phyloP scores from a whole-genome alignment of 2,329 filamentous ascomycete genomes.

The Sporothrix brasiliensis region DNA sequence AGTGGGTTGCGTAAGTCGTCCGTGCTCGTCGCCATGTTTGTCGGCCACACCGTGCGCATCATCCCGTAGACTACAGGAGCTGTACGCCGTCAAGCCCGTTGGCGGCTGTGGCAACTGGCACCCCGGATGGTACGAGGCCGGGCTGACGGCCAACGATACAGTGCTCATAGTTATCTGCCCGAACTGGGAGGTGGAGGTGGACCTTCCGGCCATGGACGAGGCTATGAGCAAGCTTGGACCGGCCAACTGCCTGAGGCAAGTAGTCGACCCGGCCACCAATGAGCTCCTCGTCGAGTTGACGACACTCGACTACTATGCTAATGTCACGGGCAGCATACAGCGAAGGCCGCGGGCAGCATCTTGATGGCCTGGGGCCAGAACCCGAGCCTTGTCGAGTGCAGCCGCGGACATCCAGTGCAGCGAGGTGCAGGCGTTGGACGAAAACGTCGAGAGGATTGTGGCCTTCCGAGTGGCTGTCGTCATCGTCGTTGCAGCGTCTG shows the following conservation, averaged over 20 bases:
- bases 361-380: constrained; percentile 53
- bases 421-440: constrained; percentile 20
- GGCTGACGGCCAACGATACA: constrained; percentile 11
- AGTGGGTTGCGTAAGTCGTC: background rate
- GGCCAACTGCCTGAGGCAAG: constrained; percentile 45
- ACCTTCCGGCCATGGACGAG: constrained; percentile 18
- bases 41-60: constrained; percentile 22
- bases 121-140: constrained; percentile 21
- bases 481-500: background rate
- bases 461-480: constrained; percentile 35
- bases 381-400: constrained; percentile 53
- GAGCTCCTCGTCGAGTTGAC: constrained; percentile 55
- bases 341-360: constrained; percentile 45
- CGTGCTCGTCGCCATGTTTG: constrained; percentile 20
- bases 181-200: background rate
- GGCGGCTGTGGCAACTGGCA: background rate
- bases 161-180: background rate
- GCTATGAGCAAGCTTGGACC: constrained; percentile 34
- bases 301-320: constrained; percentile 40
- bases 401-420: constrained; percentile 46
- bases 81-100: constrained; percentile 23
- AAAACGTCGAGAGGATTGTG: constrained; percentile 37
- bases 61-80: constrained; percentile 30
- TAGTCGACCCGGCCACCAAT: constrained; percentile 54
- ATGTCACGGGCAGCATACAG: constrained; percentile 34